Conservation (phyloP, 176 grass and related monocot species). For the Phragmites australis region DNA sequence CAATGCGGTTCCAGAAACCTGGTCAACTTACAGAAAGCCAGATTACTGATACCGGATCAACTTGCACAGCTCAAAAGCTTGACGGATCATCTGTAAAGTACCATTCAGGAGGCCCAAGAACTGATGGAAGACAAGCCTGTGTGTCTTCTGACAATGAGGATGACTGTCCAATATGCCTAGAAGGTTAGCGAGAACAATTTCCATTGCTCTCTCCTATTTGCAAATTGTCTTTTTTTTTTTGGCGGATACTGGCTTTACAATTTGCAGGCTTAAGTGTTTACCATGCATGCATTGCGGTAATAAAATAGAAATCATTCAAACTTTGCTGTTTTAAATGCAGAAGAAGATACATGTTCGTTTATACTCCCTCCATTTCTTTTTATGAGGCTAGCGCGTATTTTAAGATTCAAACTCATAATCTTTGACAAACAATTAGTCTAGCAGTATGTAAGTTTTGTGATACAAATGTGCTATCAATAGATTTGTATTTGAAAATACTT, state of each 20-base stretch:
- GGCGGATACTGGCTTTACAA: not conserved
- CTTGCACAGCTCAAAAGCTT: slow-evolving; percentile 22
- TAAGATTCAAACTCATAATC: no score
- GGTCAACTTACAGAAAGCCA: slow-evolving; percentile 32
- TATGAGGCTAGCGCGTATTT: no score
- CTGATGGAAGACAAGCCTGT: slow-evolving; percentile 7
- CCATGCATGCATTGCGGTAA: slow-evolving; percentile 1
- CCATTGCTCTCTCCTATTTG: not conserved
- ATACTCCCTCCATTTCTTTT: no score
- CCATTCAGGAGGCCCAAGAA: slow-evolving; percentile 15
- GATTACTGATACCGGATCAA: slow-evolving; percentile 32
- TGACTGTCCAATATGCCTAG: slow-evolving; percentile 80
- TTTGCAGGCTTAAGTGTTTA: not conserved
- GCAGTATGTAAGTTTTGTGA: no score
- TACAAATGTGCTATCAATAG: no score
- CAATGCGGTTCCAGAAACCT: slow-evolving; percentile 38
- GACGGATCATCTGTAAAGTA: slow-evolving; percentile 39
- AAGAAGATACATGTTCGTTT: not conserved
- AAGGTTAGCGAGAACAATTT: slow-evolving; percentile 52
- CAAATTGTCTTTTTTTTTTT: not conserved
- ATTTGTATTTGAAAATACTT: no score
- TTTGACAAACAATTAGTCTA: no score
- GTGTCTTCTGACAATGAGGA: slow-evolving; percentile 51
- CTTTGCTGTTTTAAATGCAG: not conserved
- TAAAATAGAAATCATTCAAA: not conserved